A percentile compares a stretch with the other conserved stretches of the same genome.
Evolutionary conservation across 495 filamentous ascomycete species (phyloP).

Genomic region (Penicillium parvum): DNA sequence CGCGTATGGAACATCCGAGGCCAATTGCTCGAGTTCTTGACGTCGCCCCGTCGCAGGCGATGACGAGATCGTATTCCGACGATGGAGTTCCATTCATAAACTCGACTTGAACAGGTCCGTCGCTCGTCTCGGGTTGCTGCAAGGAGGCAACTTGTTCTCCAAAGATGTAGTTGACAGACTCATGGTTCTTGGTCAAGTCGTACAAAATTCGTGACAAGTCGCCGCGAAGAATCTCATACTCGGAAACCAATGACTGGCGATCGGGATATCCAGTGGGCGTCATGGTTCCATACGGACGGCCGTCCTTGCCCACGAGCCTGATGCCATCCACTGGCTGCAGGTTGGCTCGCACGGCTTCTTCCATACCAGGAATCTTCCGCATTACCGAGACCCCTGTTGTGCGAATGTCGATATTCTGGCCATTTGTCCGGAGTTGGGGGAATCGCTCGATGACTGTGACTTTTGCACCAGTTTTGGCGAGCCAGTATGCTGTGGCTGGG

Average conservation of each 20-base stretch:
- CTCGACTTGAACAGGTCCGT: slow-evolving; percentile 32
- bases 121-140: slow-evolving; percentile 6
- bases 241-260: slow-evolving; percentile 43
- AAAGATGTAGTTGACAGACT: slow-evolving; percentile 43
- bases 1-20: slow-evolving; percentile 34
- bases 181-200: slow-evolving; percentile 36
- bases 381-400: slow-evolving; percentile 45
- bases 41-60: slow-evolving; percentile 46
- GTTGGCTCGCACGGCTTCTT: slow-evolving; percentile 37
- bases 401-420: slow-evolving; percentile 53
- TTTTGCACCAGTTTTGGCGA: slow-evolving; percentile 43
- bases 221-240: slow-evolving; percentile 55
- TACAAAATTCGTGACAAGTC: slow-evolving; percentile 46
- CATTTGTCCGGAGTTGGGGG: slow-evolving; percentile 36
- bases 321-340: slow-evolving; percentile 40
- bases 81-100: slow-evolving; percentile 31
- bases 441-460: slow-evolving; percentile 53
- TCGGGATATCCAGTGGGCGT: slow-evolving; percentile 37
- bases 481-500: slow-evolving; percentile 39
- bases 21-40: slow-evolving; percentile 47
- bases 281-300: slow-evolving; percentile 34
- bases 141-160: slow-evolving; percentile 24
- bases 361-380: slow-evolving; percentile 46
- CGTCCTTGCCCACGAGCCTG: slow-evolving; percentile 36
- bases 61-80: slow-evolving; percentile 43